These are phyloP conservation scores for Pestalotiopsis sp. DNA, from an alignment of 2,329 filamentous ascomycete species.

Conservation along the genomic window DNA sequence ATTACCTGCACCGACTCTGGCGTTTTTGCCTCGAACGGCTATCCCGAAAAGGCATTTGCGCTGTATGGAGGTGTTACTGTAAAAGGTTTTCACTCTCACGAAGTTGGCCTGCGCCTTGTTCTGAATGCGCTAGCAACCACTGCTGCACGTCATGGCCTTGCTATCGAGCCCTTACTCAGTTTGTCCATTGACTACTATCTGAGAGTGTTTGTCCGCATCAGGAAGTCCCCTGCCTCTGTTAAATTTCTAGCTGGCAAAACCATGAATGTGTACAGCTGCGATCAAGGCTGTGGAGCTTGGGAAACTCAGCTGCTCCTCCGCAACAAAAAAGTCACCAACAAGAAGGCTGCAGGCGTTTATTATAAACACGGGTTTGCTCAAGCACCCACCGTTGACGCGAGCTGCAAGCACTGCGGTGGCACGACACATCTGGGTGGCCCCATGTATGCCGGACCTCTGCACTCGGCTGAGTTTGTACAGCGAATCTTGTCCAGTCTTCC, in stretches of 20 bases:
- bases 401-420: constrained; percentile 82
- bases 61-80: constrained; percentile 90
- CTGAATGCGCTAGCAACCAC: constrained; percentile 79
- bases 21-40: constrained; percentile 92
- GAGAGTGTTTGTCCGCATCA: constrained; percentile 83
- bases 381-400: constrained; percentile 66
- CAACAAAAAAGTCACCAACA: constrained; percentile 68
- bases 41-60: constrained; percentile 90
- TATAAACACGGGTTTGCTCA: constrained; percentile 80
- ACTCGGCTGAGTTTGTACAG: constrained; percentile 82
- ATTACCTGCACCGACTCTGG: constrained; percentile 96
- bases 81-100: constrained; percentile 85
- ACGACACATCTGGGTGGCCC: constrained; percentile 89
- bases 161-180: constrained; percentile 88
- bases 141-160: constrained; percentile 82
- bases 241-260: constrained; percentile 91
- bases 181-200: constrained; percentile 96
- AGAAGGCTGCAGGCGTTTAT: constrained; percentile 69
- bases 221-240: constrained; percentile 79
- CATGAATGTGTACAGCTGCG: constrained; percentile 92
- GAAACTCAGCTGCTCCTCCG: constrained; percentile 77
- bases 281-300: constrained; percentile 90
- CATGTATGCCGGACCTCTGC: constrained; percentile 91
- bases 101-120: constrained; percentile 85
- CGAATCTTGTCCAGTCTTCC: constrained; percentile 76